A percentile compares a stretch with the other conserved stretches of the same genome.
Evolutionary conservation across 2,329 filamentous ascomycete species (phyloP).

Genomic region (Keithomyces neogunnii): DNA sequence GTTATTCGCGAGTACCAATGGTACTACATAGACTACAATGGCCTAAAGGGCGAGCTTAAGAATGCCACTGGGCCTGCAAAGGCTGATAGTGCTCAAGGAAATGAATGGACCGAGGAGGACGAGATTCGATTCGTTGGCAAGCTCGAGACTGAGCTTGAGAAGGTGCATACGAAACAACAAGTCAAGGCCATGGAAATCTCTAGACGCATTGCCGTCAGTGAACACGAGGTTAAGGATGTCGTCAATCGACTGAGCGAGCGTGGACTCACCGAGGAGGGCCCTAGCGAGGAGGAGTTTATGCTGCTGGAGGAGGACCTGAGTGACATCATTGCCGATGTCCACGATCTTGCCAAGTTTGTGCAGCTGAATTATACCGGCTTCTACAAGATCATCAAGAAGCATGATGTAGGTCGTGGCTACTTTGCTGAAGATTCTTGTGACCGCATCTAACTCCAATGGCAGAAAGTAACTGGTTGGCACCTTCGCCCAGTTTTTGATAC

Average conservation of each 20-base stretch:
- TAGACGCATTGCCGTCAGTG: conserved; percentile 76
- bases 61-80: conserved; percentile 47
- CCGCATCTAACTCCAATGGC: background rate
- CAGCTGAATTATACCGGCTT: conserved; percentile 98
- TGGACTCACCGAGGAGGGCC: conserved; percentile 47
- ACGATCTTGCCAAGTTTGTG: conserved; percentile 96
- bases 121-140: conserved; percentile 80
- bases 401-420: conserved; percentile 57
- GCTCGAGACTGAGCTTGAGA: conserved; percentile 88
- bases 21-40: conserved; percentile 98
- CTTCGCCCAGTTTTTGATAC: conserved; percentile 94
- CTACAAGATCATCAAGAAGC: conserved; percentile 99
- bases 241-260: conserved; percentile 64
- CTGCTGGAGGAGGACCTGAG: conserved; percentile 89
- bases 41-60: conserved; percentile 80
- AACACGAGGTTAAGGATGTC: conserved; percentile 84
- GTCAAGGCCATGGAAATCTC: conserved; percentile 96
- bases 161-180: conserved; percentile 96
- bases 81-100: conserved; percentile 36
- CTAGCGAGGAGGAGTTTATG: conserved; percentile 87
- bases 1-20: conserved; percentile 95
- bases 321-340: conserved; percentile 96
- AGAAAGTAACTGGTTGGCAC: conserved; percentile 94
- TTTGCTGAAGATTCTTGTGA: background rate
- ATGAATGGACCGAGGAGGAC: conserved; percentile 82